Evolutionary conservation across 139 green algal species (phyloP).

Genomic region (Haematococcus sp.): DNA sequence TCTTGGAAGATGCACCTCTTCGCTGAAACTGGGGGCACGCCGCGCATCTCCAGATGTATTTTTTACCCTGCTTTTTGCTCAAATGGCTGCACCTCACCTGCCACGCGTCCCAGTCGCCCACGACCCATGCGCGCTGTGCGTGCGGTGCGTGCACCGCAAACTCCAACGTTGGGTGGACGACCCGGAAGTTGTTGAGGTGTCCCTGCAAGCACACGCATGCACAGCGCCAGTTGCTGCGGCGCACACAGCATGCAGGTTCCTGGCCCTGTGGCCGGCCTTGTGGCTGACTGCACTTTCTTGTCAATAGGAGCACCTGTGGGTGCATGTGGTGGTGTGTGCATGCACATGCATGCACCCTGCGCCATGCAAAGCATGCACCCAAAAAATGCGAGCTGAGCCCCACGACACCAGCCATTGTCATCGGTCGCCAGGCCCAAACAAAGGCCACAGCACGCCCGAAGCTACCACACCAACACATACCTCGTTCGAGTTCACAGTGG

Average conservation of each 20-base stretch:
- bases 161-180: constrained; percentile 26
- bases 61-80: too few relatives aligned
- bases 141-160: constrained; percentile 25
- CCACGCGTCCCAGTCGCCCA: constrained; percentile 39
- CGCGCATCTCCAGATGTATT: too few relatives aligned
- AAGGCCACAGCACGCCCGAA: not conserved
- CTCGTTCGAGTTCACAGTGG: constrained; percentile 2
- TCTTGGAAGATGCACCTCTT: too few relatives aligned
- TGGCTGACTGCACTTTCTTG: not conserved
- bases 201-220: constrained; percentile 14
- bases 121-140: constrained; percentile 16
- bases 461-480: not conserved
- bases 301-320: too few relatives aligned
- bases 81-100: too few relatives aligned
- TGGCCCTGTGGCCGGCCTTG: not conserved
- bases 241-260: too few relatives aligned
- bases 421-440: not conserved
- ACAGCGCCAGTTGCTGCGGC: too few relatives aligned
- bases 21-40: too few relatives aligned
- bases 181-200: constrained; percentile 36
- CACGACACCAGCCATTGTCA: not conserved
- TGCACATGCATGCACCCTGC: not conserved
- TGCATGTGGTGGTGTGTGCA: too few relatives aligned
- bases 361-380: not conserved
- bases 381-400: not conserved